Percentiles rank a stretch among this genome's conserved stretches.
Evolutionary conservation across 805 yeast genomes (phyloP).

Genomic region (Wickerhamomyces pijperi): DNA sequence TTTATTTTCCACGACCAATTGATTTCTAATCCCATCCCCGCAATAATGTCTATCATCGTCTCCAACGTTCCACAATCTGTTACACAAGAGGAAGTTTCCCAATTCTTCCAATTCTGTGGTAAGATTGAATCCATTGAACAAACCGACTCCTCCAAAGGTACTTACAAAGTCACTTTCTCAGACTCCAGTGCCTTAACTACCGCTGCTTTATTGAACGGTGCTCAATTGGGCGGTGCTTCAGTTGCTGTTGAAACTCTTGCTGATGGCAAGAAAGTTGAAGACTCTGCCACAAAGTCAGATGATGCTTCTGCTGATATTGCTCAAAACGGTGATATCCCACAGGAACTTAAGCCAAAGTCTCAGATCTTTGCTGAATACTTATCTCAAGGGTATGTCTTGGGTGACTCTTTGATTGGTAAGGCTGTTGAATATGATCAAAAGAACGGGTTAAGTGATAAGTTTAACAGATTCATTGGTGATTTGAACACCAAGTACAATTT

Average conservation of each 20-base stretch:
- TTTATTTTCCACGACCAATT: too few species aligned
- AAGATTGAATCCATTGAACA: constrained; percentile 23
- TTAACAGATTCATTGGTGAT: constrained; percentile 40
- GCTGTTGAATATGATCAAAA: constrained; percentile 56
- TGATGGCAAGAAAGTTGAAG: constrained; percentile 11
- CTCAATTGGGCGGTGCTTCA: constrained; percentile 52
- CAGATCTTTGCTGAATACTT: constrained; percentile 68
- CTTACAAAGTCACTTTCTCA: constrained; percentile 38
- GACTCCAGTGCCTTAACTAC: constrained; percentile 54
- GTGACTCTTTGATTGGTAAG: constrained; percentile 48
- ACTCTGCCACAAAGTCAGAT: constrained; percentile 4
- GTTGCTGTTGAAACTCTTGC: constrained; percentile 31
- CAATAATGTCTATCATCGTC: constrained; percentile 29
- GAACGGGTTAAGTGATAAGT: constrained; percentile 47
- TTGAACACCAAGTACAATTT: constrained; percentile 55
- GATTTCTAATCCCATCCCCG: too few species aligned
- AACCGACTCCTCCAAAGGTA: constrained; percentile 3
- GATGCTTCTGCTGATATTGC: constrained; percentile 5
- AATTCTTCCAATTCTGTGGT: constrained; percentile 73
- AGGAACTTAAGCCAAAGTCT: constrained; percentile 69
- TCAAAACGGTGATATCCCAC: constrained; percentile 37
- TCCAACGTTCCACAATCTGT: constrained; percentile 43
- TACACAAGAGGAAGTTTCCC: constrained; percentile 38
- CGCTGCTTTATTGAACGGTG: constrained; percentile 61
- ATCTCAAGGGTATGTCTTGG: constrained; percentile 59